Percentiles rank a stretch among this genome's conserved stretches.
phyloP scores from a whole-genome alignment of 129 eudicot species.

The Daucus carota region DH1_v3.0 NC_030389.2:42147001-42147500 shows the following conservation, averaged over 20 bases:
- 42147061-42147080: not conserved
- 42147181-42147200: conserved; percentile 64
- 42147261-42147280: not conserved
- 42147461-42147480: not conserved
- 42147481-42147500: not conserved
- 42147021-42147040: not conserved
- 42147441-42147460: not conserved
- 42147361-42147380: not conserved
- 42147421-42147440: not conserved
- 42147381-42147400: not conserved
- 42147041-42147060: not conserved
- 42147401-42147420: not conserved
- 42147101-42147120: not conserved
- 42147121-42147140: not conserved
- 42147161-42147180: conserved; percentile 56
- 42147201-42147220: conserved; percentile 31
- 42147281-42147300: not conserved
- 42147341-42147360: not conserved
- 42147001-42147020: not conserved
- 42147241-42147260: not conserved
- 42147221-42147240: not conserved
- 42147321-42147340: not conserved
- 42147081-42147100: not conserved
- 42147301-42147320: not conserved
- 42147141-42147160: conserved; percentile 86